Base-by-base conservation (phyloP, 495 filamentous ascomycete genomes). In the Xylaria longipes region DNA sequence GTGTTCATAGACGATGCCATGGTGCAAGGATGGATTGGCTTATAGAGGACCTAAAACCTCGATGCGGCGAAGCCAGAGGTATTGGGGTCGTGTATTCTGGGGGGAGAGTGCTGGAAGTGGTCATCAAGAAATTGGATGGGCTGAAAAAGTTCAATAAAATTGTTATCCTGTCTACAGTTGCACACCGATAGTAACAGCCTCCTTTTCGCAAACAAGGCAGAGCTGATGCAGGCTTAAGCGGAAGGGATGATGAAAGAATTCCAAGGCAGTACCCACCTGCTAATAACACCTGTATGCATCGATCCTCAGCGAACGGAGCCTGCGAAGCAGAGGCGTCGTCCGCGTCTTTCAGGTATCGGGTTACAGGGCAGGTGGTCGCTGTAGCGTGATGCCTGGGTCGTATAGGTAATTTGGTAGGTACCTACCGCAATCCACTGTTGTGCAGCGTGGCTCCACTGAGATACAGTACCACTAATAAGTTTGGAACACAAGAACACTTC, bases 1-100 rank as follows among this genome's bases (percentile, higher is more conserved):
- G 82, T 83, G 45, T 72, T 79, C n/a, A 68, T 27, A 67, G 68
- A 54, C 60, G 75, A 76, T 71, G 80, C 75, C 83, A 85, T 85
- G 67, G 41, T 78, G 78, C 69, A 66, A 71, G 69, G 69, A 57
- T 60, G 62, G 61, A 56, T 27, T 35, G 52, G 20, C 48, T 29
- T 56, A 46, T 64, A 52, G 58, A 43, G 45, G 33, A 70, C 58
- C 68, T 64, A 56, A 35, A 45, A 70, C 58, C 68, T 70, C 68
- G 68, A 64, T 57, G 58, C 48, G 25, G 68, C 35, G 46, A 56
- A 45, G 58, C 46, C n/a, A 25, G 68, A 56, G 68, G 46, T 35
- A 64, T 70, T 60, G 58, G 60, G 46, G 60, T 70, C 46, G 37
- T 11, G 46, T 1, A 35, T 12, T 60, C 20, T 54, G 45, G 58